Base-by-base conservation (phyloP, 352 stramenopile genomes). In the Phytophthora pluvialis region DNA sequence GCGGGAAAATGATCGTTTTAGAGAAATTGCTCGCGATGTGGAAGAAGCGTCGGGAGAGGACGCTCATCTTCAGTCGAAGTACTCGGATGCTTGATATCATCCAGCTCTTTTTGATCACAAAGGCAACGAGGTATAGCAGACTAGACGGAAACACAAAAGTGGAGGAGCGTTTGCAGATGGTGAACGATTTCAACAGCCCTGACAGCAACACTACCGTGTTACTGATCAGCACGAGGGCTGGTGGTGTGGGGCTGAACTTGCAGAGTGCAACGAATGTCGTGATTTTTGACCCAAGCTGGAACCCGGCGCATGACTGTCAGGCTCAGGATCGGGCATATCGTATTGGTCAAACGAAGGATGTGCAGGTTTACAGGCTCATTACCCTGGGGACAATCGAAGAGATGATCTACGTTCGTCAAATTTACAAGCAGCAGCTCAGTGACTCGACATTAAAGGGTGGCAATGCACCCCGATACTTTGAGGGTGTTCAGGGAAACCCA, bases 201-300 rank as follows among this genome's bases (percentile, higher is more conserved):
- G 74, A 81, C 0, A 87, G 77, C 42, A 81, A 74, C 15, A 73
- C 78, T 1, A 81, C 75, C 8, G 82, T 94, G 16, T 94, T 94
- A 46, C 51, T 94, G 35, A 91, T 94, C 55, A 93, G 82, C 52
- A 94, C 83, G 5, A 83, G 73, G 36, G 86, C 86, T 47, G 87
- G 84, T n/a, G 86, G 83, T 4, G 67, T 94, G 3, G 89, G 87
- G 0, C 60, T 96, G 3, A 95, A 92, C 42, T 64, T 96, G 10
- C 89, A 86, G 15, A 88, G 73, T 47, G 89, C 89, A 5, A 90
- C 83, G 10, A 93, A 94, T 54, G 89, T 97, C 10, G 86, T 95
- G 1, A 86, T 97, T 21, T 94, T 95, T 64, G 89, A 95, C 46
- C 89, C 89, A 15, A 90, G 80, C 26, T 97, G 89, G 89, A 97